Evolutionary conservation across 805 yeast genomes (phyloP), one percentile per base, ranked within the genome.

Genomic region (Yarrowia alimentaria): DNA sequence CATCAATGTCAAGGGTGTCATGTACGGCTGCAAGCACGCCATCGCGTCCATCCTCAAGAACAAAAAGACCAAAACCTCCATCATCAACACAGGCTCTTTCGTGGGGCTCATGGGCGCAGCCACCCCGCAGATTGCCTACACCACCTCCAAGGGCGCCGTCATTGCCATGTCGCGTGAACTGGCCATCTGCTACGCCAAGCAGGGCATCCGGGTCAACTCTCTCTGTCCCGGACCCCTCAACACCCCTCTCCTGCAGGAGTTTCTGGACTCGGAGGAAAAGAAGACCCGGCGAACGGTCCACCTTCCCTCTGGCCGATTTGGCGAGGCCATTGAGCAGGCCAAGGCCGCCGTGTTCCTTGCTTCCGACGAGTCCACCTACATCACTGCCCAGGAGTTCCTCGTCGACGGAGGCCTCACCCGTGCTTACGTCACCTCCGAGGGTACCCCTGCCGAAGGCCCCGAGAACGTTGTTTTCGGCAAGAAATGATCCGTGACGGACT

Each of bases 321-420:
- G 83, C 37, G 81, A 78, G 60, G 82, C 82, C 51, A 77, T 78
- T 63, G 83, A 78, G 61, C 79, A 77, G 61, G 80, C 80, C 52
- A 80, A 81, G 54, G 76, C 81, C 21, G 72, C 76, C 22, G 73
- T 78, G 54, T 78, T 77, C 70, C 68, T 78, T 68, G 82, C 82
- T 8, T 71, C 76, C 13, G 69, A 65, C 48, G 68, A 67, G 40
- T 68, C 78, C 18, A 69, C 75, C 32, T 78, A 77, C 63, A 71
- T 81, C 53, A 78, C 80, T 14, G 83, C 81, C 49, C 81, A 77
- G 67, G 79, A 78, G 60, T 74, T 78, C 64, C 71, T 78, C 33
- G 83, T 78, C 43, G 83, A 78, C 58, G 83, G 83, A 28, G 83
- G 69, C 3, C 59, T 66, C 14, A 64, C 69, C 38, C 35, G 59